Evolutionary conservation across 1,284 basidiomycete genomes (phyloP).

Genomic region (Thecaphora thlaspeos): DNA sequence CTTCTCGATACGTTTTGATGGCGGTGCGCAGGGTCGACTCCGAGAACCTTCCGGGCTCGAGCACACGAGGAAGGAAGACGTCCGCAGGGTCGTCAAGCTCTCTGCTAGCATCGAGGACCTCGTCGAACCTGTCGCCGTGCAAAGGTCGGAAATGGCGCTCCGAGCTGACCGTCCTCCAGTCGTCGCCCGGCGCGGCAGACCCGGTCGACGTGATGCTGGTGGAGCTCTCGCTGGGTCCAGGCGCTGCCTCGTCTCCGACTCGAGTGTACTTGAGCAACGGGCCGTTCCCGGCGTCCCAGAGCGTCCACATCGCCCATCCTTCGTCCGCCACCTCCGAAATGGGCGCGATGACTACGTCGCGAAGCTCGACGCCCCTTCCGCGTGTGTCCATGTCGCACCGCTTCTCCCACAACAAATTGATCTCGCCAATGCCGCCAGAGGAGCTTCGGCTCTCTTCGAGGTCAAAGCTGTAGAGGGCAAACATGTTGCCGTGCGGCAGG

Average conservation of each 20-base stretch:
- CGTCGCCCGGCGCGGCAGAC: slow-evolving; percentile 19
- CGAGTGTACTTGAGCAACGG: slow-evolving; percentile 36
- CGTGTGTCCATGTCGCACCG: slow-evolving; percentile 40
- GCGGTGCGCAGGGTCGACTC: slow-evolving; percentile 27
- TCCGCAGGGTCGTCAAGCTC: slow-evolving; percentile 24
- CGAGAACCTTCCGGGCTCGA: slow-evolving; percentile 48
- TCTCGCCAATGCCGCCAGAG: slow-evolving; percentile 43
- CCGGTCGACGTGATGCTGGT: slow-evolving; percentile 16
- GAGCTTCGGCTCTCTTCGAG: slow-evolving; percentile 41
- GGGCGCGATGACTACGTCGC: slow-evolving; percentile 40
- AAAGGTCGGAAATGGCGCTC: slow-evolving; percentile 38
- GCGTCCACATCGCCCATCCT: slow-evolving; percentile 45
- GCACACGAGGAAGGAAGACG: slow-evolving; percentile 43
- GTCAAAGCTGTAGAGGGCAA: slow-evolving; percentile 49
- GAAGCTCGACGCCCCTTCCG: slow-evolving; percentile 43
- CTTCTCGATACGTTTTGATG: slow-evolving; percentile 21
- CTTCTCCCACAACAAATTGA: slow-evolving; percentile 47
- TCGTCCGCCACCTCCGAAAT: slow-evolving; percentile 13
- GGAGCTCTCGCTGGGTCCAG: slow-evolving; percentile 16
- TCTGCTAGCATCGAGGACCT: slow-evolving; percentile 29
- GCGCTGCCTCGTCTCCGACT: slow-evolving; percentile 24
- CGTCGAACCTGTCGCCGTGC: slow-evolving; percentile 45
- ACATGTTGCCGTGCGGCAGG: slow-evolving; percentile 38
- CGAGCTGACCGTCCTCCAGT: slow-evolving; percentile 38
- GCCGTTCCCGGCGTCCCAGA: slow-evolving; percentile 48